Base-by-base conservation (phyloP, 169 alveolate species). In the Plasmodium cynomolgi region DNA sequence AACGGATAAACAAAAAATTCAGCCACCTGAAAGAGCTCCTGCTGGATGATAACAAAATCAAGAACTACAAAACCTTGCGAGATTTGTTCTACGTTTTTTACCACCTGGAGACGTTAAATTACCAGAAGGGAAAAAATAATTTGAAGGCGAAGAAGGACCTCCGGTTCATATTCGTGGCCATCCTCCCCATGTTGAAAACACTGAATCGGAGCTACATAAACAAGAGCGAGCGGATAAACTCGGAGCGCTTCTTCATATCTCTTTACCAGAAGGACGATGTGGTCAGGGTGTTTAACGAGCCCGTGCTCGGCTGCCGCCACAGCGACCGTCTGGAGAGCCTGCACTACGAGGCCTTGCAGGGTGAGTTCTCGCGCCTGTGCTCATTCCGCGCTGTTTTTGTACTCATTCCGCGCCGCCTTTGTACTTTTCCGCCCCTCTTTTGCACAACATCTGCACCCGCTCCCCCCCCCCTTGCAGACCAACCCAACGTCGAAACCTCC, bases 191-290 rank as follows among this genome's bases (percentile, higher is more conserved):
- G 73, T 71, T 90, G 73, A 62, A 80, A 68, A 62, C 82, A 15
- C 34, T 90, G n/a, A 90, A 90, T 80, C 62, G 83, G 72, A 90
- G 94, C 33, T 80, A 23, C 17, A 80, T 90, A 58, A 80, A 79
- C 47, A 90, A 90, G 73, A 90, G 31, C 7, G 94, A 90, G 17
- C 82, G 94, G 17, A 62, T 90, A 80, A 90, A 90, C 33, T 90
- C 90, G 13, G 94, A 90, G 73, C 84, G 94, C 11, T 90, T 90
- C 82, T 90, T 90, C 39, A 90, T 90, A 56, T 90, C 94, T 7
- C 47, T 80, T 29, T 90, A 90, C 74, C 88, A 74, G 26, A 90
- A 39, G 83, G 94, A 90, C 34, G 33, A 33, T 17, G 34, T 90
- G 7, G 90, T 82, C n/a, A 90, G 73, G 41, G 54, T 90, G 15